Conservation (phyloP, 2,329 filamentous ascomycete genomes). For the Coniochaeta pulveracea region DNA sequence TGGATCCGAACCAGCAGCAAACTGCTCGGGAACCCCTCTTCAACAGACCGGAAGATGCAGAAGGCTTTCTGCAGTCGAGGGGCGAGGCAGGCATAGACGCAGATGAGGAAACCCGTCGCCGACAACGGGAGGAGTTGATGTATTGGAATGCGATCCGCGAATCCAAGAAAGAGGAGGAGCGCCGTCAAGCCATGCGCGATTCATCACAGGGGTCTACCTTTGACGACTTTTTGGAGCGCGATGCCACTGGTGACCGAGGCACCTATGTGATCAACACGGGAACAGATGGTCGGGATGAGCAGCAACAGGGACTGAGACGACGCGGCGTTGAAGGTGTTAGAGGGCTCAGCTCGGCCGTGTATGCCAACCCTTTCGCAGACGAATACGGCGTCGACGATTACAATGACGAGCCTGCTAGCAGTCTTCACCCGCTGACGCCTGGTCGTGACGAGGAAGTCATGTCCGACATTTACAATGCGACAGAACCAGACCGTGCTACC, state of each 20-base stretch:
- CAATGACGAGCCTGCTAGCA: conserved; percentile 25
- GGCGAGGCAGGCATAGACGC: conserved; percentile 40
- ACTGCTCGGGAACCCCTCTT: conserved; percentile 36
- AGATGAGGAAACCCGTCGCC: conserved; percentile 48
- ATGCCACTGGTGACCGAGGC: conserved; percentile 38
- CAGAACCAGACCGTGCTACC: conserved; percentile 25
- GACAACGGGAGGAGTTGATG: conserved; percentile 53
- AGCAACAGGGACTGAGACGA: conserved; percentile 34
- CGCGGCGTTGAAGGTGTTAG: conserved; percentile 34
- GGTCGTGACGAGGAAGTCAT: conserved; percentile 32
- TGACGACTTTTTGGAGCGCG: conserved; percentile 46
- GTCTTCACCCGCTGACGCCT: conserved; percentile 25
- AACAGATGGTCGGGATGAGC: conserved; percentile 25
- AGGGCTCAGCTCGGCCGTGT: conserved; percentile 32
- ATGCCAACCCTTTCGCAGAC: conserved; percentile 49
- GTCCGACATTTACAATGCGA: conserved; percentile 44
- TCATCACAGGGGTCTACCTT: conserved; percentile 30
- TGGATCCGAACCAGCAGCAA: conserved; percentile 32
- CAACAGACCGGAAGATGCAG: conserved; percentile 55
- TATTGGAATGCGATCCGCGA: conserved; percentile 52
- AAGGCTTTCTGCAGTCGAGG: conserved; percentile 48
- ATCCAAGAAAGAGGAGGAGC: conserved; percentile 30
- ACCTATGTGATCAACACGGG: conserved; percentile 48
- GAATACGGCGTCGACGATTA: conserved; percentile 40
- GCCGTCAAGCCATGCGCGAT: conserved; percentile 8